phyloP scores from a whole-genome alignment of 2,329 filamentous ascomycete genomes.

The Microsporum ferrugineum region DNA sequence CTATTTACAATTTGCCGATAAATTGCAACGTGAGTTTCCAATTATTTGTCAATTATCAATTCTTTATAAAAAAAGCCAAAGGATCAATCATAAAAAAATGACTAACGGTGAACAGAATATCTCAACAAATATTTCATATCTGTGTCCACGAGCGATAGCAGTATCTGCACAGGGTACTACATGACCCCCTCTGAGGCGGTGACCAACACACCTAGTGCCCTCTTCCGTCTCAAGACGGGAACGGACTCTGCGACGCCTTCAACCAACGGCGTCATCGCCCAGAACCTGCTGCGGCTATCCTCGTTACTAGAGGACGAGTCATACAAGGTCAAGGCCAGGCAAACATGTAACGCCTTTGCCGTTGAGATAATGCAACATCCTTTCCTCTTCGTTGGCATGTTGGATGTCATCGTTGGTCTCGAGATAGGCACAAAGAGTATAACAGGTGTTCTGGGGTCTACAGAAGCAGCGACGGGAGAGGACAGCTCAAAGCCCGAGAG shows the following conservation, averaged over 20 bases:
- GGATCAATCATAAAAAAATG: not conserved
- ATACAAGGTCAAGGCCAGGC: conserved; percentile 55
- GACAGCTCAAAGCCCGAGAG: not conserved
- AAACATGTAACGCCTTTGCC: conserved; percentile 76
- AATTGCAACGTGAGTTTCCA: conserved; percentile 54
- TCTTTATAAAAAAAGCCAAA: not conserved
- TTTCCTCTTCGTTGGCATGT: conserved; percentile 74
- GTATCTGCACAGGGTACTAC: conserved; percentile 32
- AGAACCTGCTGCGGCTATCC: conserved; percentile 73
- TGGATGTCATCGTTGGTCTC: conserved; percentile 63
- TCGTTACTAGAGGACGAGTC: conserved; percentile 54
- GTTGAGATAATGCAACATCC: conserved; percentile 87
- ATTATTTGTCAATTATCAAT: not conserved
- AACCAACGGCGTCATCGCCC: conserved; percentile 74
- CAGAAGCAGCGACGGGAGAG: conserved; percentile 16
- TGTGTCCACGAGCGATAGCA: conserved; percentile 28
- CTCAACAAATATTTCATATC: conserved; percentile 75
- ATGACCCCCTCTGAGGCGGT: conserved; percentile 39
- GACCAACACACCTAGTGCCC: conserved; percentile 47
- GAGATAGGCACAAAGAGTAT: conserved; percentile 56
- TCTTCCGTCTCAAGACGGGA: conserved; percentile 84
- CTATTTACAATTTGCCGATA: conserved; percentile 70
- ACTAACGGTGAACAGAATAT: conserved; percentile 40
- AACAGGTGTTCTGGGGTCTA: conserved; percentile 41
- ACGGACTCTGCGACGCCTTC: conserved; percentile 90